phyloP scores from a whole-genome alignment of 352 stramenopile genomes.

The Globisporangium polare region DNA sequence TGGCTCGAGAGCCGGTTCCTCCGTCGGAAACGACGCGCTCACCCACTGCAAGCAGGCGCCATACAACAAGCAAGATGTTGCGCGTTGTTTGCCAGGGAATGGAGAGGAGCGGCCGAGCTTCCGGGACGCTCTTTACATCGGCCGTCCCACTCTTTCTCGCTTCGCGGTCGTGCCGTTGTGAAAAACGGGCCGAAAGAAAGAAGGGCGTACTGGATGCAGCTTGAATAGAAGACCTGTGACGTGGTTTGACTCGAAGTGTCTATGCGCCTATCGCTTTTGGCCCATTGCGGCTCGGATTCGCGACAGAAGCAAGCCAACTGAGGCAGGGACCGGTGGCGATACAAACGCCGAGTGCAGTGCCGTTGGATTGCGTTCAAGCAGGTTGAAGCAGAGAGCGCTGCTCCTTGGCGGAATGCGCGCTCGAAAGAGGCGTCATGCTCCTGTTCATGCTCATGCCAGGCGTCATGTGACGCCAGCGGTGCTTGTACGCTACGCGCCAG shows the following conservation, averaged over 20 bases:
- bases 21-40: neutral
- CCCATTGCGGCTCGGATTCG: too few species aligned
- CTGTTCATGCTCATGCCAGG: too few species aligned
- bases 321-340: neutral
- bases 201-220: neutral
- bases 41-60: too few species aligned
- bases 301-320: too few species aligned
- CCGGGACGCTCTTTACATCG: slow-evolving; percentile 1
- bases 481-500: too few species aligned
- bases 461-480: too few species aligned
- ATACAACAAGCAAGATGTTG: neutral
- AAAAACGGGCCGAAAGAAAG: neutral
- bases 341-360: neutral
- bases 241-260: neutral
- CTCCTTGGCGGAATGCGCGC: too few species aligned
- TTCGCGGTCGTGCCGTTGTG: neutral
- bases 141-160: neutral
- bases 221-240: neutral
- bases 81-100: neutral
- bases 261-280: too few species aligned
- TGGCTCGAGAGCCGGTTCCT: neutral
- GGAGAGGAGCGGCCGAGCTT: neutral
- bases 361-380: neutral
- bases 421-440: too few species aligned
- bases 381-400: neutral